A percentile compares a stretch with the other conserved stretches of the same genome.
Evolutionary conservation across 139 green algal genomes (phyloP).

Genomic region (Zygnema circumcarinatum): DNA sequence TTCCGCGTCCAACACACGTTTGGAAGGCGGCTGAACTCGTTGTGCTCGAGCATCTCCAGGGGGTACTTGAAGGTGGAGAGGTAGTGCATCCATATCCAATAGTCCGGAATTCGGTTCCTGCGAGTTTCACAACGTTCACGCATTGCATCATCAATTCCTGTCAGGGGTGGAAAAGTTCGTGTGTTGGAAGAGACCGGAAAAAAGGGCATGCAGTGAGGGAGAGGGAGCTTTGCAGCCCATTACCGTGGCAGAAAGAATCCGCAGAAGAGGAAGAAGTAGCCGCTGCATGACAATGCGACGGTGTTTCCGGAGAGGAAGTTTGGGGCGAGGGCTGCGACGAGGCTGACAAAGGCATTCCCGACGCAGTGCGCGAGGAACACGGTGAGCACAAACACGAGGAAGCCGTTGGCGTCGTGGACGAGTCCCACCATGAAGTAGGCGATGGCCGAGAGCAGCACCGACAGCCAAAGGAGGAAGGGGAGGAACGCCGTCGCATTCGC

Average conservation of each 20-base stretch:
- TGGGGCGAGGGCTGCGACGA: slow-evolving; percentile 51
- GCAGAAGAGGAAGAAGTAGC: slow-evolving; percentile 62
- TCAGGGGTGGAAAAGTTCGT: no score
- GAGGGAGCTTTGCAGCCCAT: no score
- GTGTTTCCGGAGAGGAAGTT: slow-evolving; percentile 63
- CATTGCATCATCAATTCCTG: no score
- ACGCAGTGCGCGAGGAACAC: slow-evolving; percentile 51
- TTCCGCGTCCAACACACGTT: slow-evolving; percentile 5
- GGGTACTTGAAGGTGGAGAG: slow-evolving; percentile 64
- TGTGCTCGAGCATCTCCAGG: slow-evolving; percentile 51
- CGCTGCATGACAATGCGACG: slow-evolving; percentile 51
- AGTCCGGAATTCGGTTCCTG: slow-evolving; percentile 51
- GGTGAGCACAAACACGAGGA: slow-evolving; percentile 57
- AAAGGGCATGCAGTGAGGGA: no score
- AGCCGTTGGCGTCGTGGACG: background rate
- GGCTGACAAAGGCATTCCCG: slow-evolving; percentile 57
- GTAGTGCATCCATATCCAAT: slow-evolving; percentile 66
- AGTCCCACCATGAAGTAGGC: slow-evolving; percentile 60
- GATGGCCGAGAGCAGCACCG: slow-evolving; percentile 55
- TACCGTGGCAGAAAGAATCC: slow-evolving; percentile 57
- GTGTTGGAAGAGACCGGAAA: no score
- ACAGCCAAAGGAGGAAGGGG: slow-evolving; percentile 59
- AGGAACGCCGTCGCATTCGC: slow-evolving; percentile 53
- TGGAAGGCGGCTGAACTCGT: slow-evolving; percentile 41
- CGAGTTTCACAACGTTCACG: no score